Conservation (phyloP, 768 basidiomycete genomes). For the Lentinula guzmanii region DNA sequence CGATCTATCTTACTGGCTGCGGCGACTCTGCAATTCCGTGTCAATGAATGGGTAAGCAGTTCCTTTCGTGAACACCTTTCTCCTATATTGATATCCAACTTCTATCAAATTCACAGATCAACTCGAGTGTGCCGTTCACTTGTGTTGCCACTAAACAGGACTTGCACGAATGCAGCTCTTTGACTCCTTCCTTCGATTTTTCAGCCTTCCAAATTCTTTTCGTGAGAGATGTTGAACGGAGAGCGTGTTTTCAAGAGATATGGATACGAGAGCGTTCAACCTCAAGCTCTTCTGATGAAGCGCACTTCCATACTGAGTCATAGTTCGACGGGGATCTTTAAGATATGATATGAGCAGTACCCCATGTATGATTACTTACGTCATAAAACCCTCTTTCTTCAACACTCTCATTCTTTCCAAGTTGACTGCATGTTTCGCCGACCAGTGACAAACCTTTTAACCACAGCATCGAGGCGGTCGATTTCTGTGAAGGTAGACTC, state of each 20-base stretch:
- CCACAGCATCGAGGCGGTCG: constrained; percentile 31
- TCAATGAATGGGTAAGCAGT: constrained; percentile 14
- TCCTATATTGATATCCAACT: too few species aligned
- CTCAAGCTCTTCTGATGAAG: neutral
- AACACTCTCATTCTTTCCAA: constrained; percentile 8
- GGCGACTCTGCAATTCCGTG: constrained; percentile 9
- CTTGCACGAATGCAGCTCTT: neutral
- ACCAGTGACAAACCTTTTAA: constrained; percentile 12
- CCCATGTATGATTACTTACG: constrained; percentile 15
- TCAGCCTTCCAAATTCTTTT: constrained; percentile 21
- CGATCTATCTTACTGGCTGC: constrained; percentile 11
- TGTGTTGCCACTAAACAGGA: neutral
- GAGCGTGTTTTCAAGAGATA: constrained; percentile 34
- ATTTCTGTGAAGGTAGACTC: constrained; percentile 58
- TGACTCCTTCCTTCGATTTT: neutral
- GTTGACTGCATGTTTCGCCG: constrained; percentile 21
- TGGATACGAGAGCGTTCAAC: constrained; percentile 22
- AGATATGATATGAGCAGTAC: too few species aligned
- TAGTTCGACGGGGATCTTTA: neutral
- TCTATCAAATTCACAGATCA: neutral
- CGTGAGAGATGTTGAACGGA: constrained; percentile 17
- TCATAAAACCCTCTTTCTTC: constrained; percentile 16
- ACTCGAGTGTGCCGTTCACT: neutral
- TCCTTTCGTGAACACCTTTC: too few species aligned
- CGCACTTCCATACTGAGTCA: neutral